Conservation (phyloP, 2,329 filamentous ascomycete species). For the Raffaelea albimanens region DNA sequence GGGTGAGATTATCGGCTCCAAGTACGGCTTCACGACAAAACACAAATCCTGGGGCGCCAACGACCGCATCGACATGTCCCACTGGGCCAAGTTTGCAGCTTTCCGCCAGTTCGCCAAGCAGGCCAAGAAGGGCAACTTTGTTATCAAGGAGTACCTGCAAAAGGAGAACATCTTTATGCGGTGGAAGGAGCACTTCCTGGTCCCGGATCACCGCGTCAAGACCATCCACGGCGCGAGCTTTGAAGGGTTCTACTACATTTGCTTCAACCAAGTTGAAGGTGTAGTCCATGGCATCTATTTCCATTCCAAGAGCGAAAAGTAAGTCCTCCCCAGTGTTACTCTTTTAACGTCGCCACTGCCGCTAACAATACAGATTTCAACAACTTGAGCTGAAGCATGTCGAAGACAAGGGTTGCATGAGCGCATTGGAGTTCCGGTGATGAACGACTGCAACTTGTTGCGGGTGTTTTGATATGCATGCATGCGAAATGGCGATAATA, state of each 20-base stretch:
- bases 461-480: not conserved
- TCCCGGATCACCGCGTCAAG: constrained; percentile 85
- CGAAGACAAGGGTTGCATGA: constrained; percentile 71
- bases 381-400: constrained; percentile 87
- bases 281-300: constrained; percentile 93
- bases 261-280: constrained; percentile 86
- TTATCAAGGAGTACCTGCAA: constrained; percentile 63
- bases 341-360: not conserved
- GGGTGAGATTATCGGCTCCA: constrained; percentile 91
- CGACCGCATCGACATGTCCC: constrained; percentile 81
- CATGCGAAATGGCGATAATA: not conserved
- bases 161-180: constrained; percentile 94
- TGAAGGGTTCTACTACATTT: constrained; percentile 98
- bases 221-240: constrained; percentile 93
- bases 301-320: constrained; percentile 97
- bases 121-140: constrained; percentile 45
- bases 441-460: not conserved
- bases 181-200: constrained; percentile 97
- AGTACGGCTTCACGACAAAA: constrained; percentile 87
- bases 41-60: constrained; percentile 87
- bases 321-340: constrained; percentile 26
- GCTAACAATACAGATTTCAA: constrained; percentile 57
- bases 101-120: constrained; percentile 66
- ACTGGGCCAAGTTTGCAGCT: constrained; percentile 85
- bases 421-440: constrained; percentile 82